A percentile compares a stretch with the other conserved stretches of the same genome.
Conservation (phyloP, 2,329 filamentous ascomycete genomes). For the Epichloe gansuensis region DNA sequence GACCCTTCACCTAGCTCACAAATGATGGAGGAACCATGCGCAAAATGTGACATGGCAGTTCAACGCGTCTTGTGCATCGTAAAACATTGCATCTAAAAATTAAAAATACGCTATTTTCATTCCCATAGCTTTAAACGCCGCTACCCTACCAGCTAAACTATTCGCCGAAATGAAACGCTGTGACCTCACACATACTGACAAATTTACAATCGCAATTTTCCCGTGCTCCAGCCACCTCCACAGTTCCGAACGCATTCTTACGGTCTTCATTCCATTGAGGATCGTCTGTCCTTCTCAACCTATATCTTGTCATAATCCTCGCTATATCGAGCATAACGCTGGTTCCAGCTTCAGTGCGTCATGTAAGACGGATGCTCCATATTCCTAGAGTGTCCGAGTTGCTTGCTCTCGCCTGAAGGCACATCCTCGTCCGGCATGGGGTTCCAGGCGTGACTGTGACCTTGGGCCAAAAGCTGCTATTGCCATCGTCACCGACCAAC, state of each 20-base stretch:
- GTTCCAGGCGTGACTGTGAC: slow-evolving; percentile 24
- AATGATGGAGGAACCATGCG: too few species aligned
- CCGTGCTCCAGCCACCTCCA: not conserved
- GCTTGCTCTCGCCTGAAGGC: slow-evolving; percentile 28
- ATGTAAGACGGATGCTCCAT: slow-evolving; percentile 23
- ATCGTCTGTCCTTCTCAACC: not conserved
- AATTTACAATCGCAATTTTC: not conserved
- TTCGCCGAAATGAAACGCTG: not conserved
- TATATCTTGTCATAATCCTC: not conserved
- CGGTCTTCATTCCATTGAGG: not conserved
- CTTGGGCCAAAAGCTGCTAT: slow-evolving; percentile 3
- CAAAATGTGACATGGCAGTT: too few species aligned
- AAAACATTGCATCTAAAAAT: not conserved
- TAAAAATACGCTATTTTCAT: not conserved
- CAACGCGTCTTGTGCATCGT: too few species aligned
- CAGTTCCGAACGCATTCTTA: not conserved
- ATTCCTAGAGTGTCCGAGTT: slow-evolving; percentile 28
- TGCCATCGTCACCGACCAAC: slow-evolving; percentile 1
- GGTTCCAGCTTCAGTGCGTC: slow-evolving; percentile 17
- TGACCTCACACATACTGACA: not conserved
- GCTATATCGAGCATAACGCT: not conserved
- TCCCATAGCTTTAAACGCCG: not conserved
- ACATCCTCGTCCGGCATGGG: slow-evolving; percentile 21
- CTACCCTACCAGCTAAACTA: not conserved
- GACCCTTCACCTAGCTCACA: too few species aligned